phyloP scores from a whole-genome alignment of 495 filamentous ascomycete species.

The Penicillium paradoxum region DNA sequence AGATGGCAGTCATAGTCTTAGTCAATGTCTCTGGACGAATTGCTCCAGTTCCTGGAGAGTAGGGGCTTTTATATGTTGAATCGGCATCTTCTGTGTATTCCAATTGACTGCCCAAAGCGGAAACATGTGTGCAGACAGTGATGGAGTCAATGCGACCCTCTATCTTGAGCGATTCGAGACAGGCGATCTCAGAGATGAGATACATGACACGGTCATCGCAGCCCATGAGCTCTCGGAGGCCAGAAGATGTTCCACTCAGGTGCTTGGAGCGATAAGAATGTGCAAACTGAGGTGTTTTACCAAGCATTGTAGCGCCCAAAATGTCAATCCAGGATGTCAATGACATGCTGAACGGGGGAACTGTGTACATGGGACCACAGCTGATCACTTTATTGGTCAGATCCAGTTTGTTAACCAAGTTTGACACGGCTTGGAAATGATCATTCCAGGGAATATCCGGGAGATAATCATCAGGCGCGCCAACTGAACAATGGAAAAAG shows the following conservation, averaged over 20 bases:
- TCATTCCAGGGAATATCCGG: conserved; percentile 96
- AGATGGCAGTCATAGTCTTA: conserved; percentile 81
- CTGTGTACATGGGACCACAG: conserved; percentile 48
- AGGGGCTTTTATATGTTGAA: conserved; percentile 49
- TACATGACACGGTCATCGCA: conserved; percentile 98
- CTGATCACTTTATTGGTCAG: conserved; percentile 62
- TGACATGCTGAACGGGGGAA: conserved; percentile 92
- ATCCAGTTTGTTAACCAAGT: conserved; percentile 78
- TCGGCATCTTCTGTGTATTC: conserved; percentile 65
- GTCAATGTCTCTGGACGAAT: conserved; percentile 75
- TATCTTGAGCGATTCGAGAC: conserved; percentile 80
- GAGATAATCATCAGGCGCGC: conserved; percentile 74
- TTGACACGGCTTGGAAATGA: conserved; percentile 88
- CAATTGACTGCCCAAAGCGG: conserved; percentile 74
- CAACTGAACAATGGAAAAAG: conserved; percentile 94
- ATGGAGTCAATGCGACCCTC: conserved; percentile 75
- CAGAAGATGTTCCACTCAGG: conserved; percentile 63
- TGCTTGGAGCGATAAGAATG: conserved; percentile 91
- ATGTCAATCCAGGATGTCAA: conserved; percentile 97
- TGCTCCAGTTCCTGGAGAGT: conserved; percentile 56
- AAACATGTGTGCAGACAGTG: conserved; percentile 77
- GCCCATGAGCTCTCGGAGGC: conserved; percentile 90
- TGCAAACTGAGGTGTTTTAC: conserved; percentile 77
- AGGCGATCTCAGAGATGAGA: conserved; percentile 94
- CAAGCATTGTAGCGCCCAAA: conserved; percentile 87